Evolutionary conservation across 1,139 yeast genomes (phyloP).

Genomic region (Kodamaea sp.): DNA sequence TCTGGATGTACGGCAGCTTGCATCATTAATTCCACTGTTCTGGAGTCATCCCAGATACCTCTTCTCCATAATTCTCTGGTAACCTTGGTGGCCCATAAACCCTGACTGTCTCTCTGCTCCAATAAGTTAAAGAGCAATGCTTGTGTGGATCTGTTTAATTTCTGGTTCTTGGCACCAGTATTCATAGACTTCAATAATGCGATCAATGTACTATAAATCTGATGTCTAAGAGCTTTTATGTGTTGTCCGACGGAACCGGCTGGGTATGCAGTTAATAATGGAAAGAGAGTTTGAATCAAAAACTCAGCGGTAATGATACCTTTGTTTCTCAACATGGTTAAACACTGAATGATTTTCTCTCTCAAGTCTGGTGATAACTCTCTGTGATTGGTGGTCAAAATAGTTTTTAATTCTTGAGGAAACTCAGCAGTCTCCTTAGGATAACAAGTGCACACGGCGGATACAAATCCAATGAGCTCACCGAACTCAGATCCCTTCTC

Average conservation of each 20-base stretch:
- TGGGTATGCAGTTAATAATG: conserved; percentile 62
- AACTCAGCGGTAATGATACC: conserved; percentile 78
- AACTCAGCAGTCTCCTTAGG: conserved; percentile 85
- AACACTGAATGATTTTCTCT: conserved; percentile 87
- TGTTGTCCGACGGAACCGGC: conserved; percentile 59
- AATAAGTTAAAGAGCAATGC: conserved; percentile 84
- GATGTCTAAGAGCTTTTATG: conserved; percentile 80
- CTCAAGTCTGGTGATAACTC: conserved; percentile 81
- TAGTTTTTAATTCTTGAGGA: conserved; percentile 74
- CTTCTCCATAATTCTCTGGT: conserved; percentile 97
- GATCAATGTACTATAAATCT: conserved; percentile 76
- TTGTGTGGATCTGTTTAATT: conserved; percentile 84
- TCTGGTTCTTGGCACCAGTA: conserved; percentile 82
- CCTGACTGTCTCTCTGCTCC: conserved; percentile 76
- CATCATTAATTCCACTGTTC: conserved; percentile 95
- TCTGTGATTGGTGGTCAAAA: conserved; percentile 73
- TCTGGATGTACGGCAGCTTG: conserved; percentile 91
- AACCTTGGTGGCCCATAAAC: conserved; percentile 94
- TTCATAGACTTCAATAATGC: conserved; percentile 80
- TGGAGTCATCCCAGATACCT: conserved; percentile 96
- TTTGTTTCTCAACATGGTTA: conserved; percentile 88
- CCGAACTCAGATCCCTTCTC: conserved; percentile 71
- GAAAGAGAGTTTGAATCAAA: conserved; percentile 84
- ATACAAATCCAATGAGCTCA: conserved; percentile 84
- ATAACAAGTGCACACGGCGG: conserved; percentile 88